Base-by-base conservation (phyloP, 2,329 filamentous ascomycete species). In the Claviceps monticola region DNA sequence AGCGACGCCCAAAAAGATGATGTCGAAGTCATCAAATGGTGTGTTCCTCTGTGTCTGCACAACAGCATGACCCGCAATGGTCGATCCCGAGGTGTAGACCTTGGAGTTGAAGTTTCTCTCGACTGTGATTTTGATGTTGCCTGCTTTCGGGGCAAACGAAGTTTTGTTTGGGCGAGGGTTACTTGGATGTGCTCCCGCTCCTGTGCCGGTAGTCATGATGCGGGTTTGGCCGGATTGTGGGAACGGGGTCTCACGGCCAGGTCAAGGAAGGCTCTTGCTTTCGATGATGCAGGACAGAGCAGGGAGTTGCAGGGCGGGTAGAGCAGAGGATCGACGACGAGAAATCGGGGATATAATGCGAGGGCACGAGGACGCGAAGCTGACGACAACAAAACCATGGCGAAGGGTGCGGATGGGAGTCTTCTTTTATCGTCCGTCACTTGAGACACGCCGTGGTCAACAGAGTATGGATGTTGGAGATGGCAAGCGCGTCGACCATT, bases 21-120 rank as follows among this genome's bases (percentile, higher is more conserved):
- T 73, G 57, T 79, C 73, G 50, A 80, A 61, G 37, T 61, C 60
- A 58, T 78, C 72, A 61, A 79, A 80, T 21, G 64, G 65, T 17
- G 71, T 68, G 57, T 78, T 71, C 47, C 66, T 68, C 44, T 62
- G 61, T 9, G 72, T 64, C 38, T 62, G 69, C 60, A 81, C 69
- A 52, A 67, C 62, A 55, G 74, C 74, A 43, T 71, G 65, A 50
- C 78, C 78, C 9, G 68, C 65, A 48, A 81, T 66, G 55, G 69
- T 63, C 14, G 75, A 75, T n/a, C 71, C 70, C 0, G 76, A 74
- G 4, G 74, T 78, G 64, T 80, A 81, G 46, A 78, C 70, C 61
- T 75, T 78, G 60, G 74, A 71, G 55, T 58, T 69, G 64, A 71
- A 79, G 67, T 80, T 74, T 61, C 74, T 69, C 58, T 76, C 67